Percentiles rank a stretch among this genome's conserved stretches.
Evolutionary conservation across 495 filamentous ascomycete species (phyloP).

Genomic region (Hypomontagnella monticulosa): DNA sequence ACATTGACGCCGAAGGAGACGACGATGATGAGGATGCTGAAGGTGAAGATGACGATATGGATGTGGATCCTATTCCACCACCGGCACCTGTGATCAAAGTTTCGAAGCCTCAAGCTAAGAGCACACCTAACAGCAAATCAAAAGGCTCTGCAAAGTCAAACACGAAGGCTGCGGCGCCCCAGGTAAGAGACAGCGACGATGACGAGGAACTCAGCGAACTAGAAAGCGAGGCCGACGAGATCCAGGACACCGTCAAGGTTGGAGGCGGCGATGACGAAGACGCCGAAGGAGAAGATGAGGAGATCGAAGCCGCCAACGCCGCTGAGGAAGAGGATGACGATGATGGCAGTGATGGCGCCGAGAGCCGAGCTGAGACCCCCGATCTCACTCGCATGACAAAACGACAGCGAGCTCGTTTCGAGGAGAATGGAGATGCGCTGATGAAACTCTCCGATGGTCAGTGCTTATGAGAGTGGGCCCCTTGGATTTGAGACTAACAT

Average conservation of each 20-base stretch:
- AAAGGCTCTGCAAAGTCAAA: conserved; percentile 32
- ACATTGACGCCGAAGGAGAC: conserved; percentile 58
- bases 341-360: conserved; percentile 74
- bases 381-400: conserved; percentile 89
- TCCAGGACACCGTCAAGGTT: conserved; percentile 56
- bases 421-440: conserved; percentile 65
- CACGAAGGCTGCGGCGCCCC: conserved; percentile 41
- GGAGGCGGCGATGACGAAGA: conserved; percentile 57
- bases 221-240: conserved; percentile 60
- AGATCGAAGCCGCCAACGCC: conserved; percentile 63
- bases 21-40: conserved; percentile 61
- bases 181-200: conserved; percentile 52
- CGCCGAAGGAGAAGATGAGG: conserved; percentile 70
- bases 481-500: conserved; percentile 15
- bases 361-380: conserved; percentile 71
- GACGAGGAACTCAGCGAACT: conserved; percentile 60
- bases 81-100: conserved; percentile 56
- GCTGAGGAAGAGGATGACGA: conserved; percentile 70
- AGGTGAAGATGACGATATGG: conserved; percentile 60
- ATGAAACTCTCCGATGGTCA: conserved; percentile 82
- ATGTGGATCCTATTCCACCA: conserved; percentile 48
- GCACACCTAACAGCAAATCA: conserved; percentile 39
- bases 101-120: conserved; percentile 49
- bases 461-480: conserved; percentile 7
- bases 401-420: conserved; percentile 78